Evolutionary conservation across 805 yeast species (phyloP).

Genomic region (Starmera caribaea): DNA sequence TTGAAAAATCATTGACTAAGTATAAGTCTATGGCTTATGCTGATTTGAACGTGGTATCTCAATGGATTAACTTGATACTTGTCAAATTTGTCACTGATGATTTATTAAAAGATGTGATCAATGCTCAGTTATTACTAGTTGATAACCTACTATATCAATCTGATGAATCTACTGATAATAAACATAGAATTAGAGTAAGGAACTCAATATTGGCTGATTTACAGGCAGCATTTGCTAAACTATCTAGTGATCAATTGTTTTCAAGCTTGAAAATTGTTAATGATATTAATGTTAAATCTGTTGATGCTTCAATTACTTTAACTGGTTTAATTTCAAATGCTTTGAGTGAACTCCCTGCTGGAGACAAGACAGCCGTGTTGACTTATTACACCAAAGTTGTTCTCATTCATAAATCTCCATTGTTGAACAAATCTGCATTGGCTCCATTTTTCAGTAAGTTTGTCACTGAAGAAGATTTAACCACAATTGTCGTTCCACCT

Average conservation of each 20-base stretch:
- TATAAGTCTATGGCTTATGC: conserved; percentile 37
- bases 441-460: conserved; percentile 36
- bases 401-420: conserved; percentile 35
- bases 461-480: conserved; percentile 29
- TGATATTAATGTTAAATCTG: conserved; percentile 12
- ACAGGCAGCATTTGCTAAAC: conserved; percentile 14
- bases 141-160: conserved; percentile 10
- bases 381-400: conserved; percentile 27
- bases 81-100: conserved; percentile 16
- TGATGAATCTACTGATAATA: conserved; percentile 18
- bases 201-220: conserved; percentile 21
- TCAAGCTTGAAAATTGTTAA: conserved; percentile 6
- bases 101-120: conserved; percentile 20
- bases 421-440: conserved; percentile 28
- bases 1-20: conserved; percentile 21
- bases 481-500: conserved; percentile 38
- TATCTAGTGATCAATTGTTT: conserved; percentile 14
- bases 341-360: conserved; percentile 12
- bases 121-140: conserved; percentile 25
- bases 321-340: conserved; percentile 27
- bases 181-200: conserved; percentile 32
- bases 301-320: conserved; percentile 25
- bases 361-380: conserved; percentile 13
- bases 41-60: conserved; percentile 46
- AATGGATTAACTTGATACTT: conserved; percentile 41